Base-by-base conservation (phyloP, 805 yeast species). In the Yamadazyma ubonensis region DNA sequence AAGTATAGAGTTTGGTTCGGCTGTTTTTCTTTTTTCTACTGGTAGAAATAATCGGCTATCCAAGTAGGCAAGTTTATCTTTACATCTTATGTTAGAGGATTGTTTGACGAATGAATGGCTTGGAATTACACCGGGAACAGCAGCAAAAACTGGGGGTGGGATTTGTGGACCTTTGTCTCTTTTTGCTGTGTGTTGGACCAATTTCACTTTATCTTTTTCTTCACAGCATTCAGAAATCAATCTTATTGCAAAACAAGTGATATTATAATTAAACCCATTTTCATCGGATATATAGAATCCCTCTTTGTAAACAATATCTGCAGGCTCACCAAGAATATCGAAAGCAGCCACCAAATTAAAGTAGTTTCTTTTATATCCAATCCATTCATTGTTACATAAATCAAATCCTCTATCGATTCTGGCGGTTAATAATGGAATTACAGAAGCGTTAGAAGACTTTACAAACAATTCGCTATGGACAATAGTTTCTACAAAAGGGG, bases 171-270 rank as follows among this genome's bases (percentile, higher is more conserved):
- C 89, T 45, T 74, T 68, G 48, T 83, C 89, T 45, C 91, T 64
- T 55, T 83, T 83, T 1, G 90, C 82, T 0, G 89, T 83, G 51
- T 81, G 88, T 49, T 83, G 88, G 11, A 83, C 72, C 36, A 82
- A 59, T 14, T 56, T 63, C 7, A 79, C 74, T 10, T 62, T 61
- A 0, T 64, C 53, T 19, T 61, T 65, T 35, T 75, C 79, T 28
- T 79, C 83, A 30, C 68, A 67, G 45, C 79, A 76, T 45, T 62
- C 72, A 1, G 86, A 72, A 5, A 65, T 65, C 29, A 83, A 63
- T 25, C 75, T 57, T 6, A 82, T 57, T 0, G 79, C 81, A 58
- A 81, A 80, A 51, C 69, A 72, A 40, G 64, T 59, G 8, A 78
- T 63, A 15, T 52, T 54, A 4, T 50, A 50, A 7, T 33, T 34